phyloP scores from a whole-genome alignment of 2,329 filamentous ascomycete genomes.

The Sarocladium brachiariae region DNA sequence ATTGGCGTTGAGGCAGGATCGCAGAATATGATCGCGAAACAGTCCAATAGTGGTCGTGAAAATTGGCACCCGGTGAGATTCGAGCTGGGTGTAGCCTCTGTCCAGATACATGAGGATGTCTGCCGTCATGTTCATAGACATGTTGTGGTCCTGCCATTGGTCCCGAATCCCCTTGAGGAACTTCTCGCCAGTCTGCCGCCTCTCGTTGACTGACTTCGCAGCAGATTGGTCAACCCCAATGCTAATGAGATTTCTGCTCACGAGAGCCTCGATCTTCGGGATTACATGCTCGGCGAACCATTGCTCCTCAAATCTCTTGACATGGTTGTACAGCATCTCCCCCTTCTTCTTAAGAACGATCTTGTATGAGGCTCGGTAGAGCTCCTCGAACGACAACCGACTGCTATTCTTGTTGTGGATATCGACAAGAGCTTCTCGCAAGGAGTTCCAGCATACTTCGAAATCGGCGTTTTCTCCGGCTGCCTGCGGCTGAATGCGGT shows the following conservation, averaged over 20 bases:
- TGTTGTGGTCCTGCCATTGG: conserved; percentile 83
- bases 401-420: conserved; percentile 93
- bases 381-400: conserved; percentile 83
- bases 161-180: conserved; percentile 71
- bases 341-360: conserved; percentile 87
- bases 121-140: conserved; percentile 92
- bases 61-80: conserved; percentile 65
- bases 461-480: conserved; percentile 64
- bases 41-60: conserved; percentile 79
- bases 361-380: conserved; percentile 91
- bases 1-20: conserved; percentile 43
- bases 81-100: conserved; percentile 65
- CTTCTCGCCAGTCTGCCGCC: conserved; percentile 71
- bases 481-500: conserved; percentile 23
- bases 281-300: conserved; percentile 76
- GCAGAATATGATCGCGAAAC: conserved; percentile 80
- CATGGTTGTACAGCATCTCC: conserved; percentile 69
- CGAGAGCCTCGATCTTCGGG: conserved; percentile 60
- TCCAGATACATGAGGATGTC: conserved; percentile 99
- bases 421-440: conserved; percentile 70
- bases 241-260: conserved; percentile 60
- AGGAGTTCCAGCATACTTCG: conserved; percentile 73
- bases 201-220: conserved; percentile 66
- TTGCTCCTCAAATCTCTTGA: conserved; percentile 71
- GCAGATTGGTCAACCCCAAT: conserved; percentile 50